Percentiles rank a stretch among this genome's conserved stretches.
Evolutionary conservation across 495 filamentous ascomycete species (phyloP).

Genomic region (Penicillium chermesinum): DNA sequence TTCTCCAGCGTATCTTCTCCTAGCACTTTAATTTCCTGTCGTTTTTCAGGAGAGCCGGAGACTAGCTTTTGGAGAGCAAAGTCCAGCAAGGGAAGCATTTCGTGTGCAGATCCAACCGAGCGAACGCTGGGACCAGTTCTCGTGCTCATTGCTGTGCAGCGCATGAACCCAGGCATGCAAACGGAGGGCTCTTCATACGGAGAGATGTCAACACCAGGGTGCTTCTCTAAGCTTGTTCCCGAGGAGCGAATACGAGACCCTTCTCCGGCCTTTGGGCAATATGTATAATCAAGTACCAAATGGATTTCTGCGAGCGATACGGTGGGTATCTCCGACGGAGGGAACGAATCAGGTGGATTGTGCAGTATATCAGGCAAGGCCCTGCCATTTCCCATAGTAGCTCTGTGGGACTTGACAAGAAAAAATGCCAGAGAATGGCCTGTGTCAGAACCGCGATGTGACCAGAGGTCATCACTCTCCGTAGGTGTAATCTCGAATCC

Average conservation of each 20-base stretch:
- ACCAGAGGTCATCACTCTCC: constrained; percentile 8
- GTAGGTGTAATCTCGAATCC: constrained; percentile 23
- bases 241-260: too few species aligned
- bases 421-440: constrained; percentile 21
- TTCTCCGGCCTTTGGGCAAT: too few species aligned
- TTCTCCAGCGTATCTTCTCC: constrained; percentile 8
- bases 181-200: too few species aligned
- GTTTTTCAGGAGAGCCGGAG: constrained; percentile 3
- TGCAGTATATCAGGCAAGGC: constrained; percentile 15
- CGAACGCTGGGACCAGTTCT: too few species aligned
- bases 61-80: constrained; percentile 26
- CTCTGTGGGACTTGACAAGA: constrained; percentile 11
- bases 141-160: too few species aligned
- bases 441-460: not conserved
- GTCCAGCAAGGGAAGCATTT: constrained; percentile 16
- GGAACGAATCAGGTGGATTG: constrained; percentile 12
- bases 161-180: too few species aligned
- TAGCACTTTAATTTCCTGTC: constrained; percentile 2
- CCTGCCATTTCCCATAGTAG: not conserved
- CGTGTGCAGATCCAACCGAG: not conserved
- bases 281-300: constrained; percentile 15
- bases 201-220: too few species aligned
- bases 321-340: constrained; percentile 15
- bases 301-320: constrained; percentile 21
- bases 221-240: too few species aligned